Evolutionary conservation across 2,329 filamentous ascomycete species (phyloP), one percentile per base, ranked within the genome.

Genomic region (Fusarium praegraminearum): DNA sequence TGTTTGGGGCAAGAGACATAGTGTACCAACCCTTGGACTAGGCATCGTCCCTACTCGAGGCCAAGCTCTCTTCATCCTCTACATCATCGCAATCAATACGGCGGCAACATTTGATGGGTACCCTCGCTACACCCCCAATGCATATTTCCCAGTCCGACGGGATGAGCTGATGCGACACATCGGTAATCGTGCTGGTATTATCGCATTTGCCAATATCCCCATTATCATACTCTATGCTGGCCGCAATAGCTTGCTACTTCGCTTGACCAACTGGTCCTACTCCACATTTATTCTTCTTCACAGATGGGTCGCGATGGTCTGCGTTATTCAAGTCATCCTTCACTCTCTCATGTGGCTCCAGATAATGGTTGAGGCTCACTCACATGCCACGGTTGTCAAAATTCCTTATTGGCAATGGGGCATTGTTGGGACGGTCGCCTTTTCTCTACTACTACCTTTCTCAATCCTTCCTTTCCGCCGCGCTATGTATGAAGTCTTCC

Each of bases 281-380:
- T 79, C 80, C 0, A 86, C 85, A 0, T 86, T 79, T 54, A 62
- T 86, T 5, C 71, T 86, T 0, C 75, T 86, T 0, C 85, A 87
- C 64, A 78, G 84, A 13, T 86, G 83, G 83, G 74, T 84, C 2
- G 84, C 83, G 1, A 74, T 79, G 24, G 76, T 87, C 10, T 80
- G 78, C 28, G 79, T 80, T 2, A 45, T 86, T 0, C 79, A 88
- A 47, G 82, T 80, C 1, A 72, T 81, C 11, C 46, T 87, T 0
- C 86, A 88, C 73, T 81, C 80, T 1, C 73, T 82, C n/a, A 71
- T 84, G 18, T 79, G 77, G 36, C 76, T 85, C 0, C 67, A 76
- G 5, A 65, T 78, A 0, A 80, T 81, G 63, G 66, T 76, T 7
- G 70, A 71, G 8, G 46, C 40, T 4, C 74, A 74, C 1, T 73